Evolutionary conservation across 2,329 filamentous ascomycete genomes (phyloP).

Genomic region (Trichoderma sp.): DNA sequence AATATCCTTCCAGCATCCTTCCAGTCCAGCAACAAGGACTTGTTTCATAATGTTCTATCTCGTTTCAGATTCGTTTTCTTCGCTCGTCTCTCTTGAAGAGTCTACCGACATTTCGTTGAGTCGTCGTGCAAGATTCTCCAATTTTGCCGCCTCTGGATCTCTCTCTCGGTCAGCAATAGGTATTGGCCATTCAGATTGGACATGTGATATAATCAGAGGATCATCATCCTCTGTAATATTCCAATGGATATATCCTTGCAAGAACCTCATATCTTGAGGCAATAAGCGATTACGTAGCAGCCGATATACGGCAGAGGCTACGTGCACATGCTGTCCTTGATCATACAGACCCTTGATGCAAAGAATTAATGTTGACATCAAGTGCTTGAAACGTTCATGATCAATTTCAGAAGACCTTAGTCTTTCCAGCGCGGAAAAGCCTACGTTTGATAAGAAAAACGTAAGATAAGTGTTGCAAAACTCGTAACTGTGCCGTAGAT

Average conservation of each 20-base stretch:
- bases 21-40: not conserved
- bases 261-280: not conserved
- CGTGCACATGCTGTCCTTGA: not conserved
- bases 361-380: conserved; percentile 8
- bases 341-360: conserved; percentile 5
- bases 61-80: not conserved
- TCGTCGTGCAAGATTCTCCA: not conserved
- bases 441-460: not conserved
- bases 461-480: conserved; percentile 7
- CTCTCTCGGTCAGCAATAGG: not conserved
- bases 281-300: not conserved
- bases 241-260: not conserved
- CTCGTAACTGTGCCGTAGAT: conserved; percentile 34
- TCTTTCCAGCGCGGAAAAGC: not conserved
- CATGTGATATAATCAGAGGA: not conserved
- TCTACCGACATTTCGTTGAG: not conserved
- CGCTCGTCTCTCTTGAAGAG: not conserved
- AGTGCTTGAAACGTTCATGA: not conserved
- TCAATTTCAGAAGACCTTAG: not conserved
- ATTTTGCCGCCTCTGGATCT: not conserved
- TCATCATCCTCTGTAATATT: not conserved
- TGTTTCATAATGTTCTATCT: not conserved
- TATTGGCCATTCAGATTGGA: not conserved
- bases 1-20: too few species aligned
- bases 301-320: not conserved